Base-by-base conservation (phyloP, 2,329 filamentous ascomycete genomes). In the Colletotrichum salicis region DNA sequence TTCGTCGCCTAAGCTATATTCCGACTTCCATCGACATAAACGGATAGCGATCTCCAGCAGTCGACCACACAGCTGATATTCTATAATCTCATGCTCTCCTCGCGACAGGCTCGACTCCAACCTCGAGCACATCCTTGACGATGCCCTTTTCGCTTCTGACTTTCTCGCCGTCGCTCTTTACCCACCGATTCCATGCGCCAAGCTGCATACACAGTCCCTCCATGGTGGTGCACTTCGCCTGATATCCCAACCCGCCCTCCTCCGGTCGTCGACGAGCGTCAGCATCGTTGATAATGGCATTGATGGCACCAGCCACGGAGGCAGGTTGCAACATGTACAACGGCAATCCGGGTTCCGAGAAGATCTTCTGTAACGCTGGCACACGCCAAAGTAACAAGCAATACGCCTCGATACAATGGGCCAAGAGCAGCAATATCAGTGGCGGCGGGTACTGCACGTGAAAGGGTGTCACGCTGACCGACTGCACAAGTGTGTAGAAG, bases 201-300 rank as follows among this genome's bases (percentile, higher is more conserved):
- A 86, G 66, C 74, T 84, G 79, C 75, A 80, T 79, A 63, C 80
- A 82, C 29, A 85, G 75, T 0, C 84, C 84, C 74, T 86, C 82
- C 27, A 86, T 70, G 5, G 80, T 82, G 12, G 76, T 82, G 57
- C 78, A 82, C 8, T 78, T 77, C 3, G 77, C 79, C 59, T 64
- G 67, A 61, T 86, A 86, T 12, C 83, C 85, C 33, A 87, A 72
- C 0, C 84, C 84, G 0, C 84, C 84, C 10, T 84, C 79, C 37
- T 78, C 79, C 1, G 82, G 78, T 5, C 76, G 74, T 73, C 74
- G 81, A 73, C 79, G 78, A 6, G 84, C 84, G 57, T 77, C 75
- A 12, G 74, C 74, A 67, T 85, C 83, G 48, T 82, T 80, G 5
- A 82, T 78, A 5, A 85, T 72, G 41, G 79, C 76, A 63, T 84